phyloP scores from a whole-genome alignment of 2,329 filamentous ascomycete species.

The Daldinia sp. region DNA sequence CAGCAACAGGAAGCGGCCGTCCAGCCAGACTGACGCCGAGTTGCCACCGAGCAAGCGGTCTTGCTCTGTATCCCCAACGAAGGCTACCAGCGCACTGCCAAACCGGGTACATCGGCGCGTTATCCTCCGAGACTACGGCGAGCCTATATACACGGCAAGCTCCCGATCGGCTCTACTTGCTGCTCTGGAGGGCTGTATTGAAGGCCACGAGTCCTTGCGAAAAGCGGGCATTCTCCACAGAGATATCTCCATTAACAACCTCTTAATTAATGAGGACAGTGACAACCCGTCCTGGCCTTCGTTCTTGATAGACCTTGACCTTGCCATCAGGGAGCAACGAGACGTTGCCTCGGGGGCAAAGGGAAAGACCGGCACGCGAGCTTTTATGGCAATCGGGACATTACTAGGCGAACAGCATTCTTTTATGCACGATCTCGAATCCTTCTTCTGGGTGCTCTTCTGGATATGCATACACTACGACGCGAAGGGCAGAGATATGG shows the following conservation, averaged over 20 bases:
- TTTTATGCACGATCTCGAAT: constrained; percentile 42
- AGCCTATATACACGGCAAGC: constrained; percentile 26
- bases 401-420: constrained; percentile 20
- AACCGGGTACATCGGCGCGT: constrained; percentile 31
- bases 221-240: constrained; percentile 48
- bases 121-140: constrained; percentile 25
- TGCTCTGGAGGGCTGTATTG: constrained; percentile 24
- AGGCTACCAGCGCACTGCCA: neutral
- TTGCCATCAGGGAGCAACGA: neutral
- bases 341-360: neutral
- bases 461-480: constrained; percentile 50
- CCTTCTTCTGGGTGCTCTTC: constrained; percentile 54
- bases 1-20: constrained; percentile 1
- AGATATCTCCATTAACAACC: constrained; percentile 46
- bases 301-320: constrained; percentile 33
- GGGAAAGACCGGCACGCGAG: neutral
- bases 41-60: constrained; percentile 19
- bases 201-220: constrained; percentile 43
- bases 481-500: constrained; percentile 29
- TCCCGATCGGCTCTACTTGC: constrained; percentile 19
- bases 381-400: constrained; percentile 21
- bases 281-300: neutral
- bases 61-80: neutral
- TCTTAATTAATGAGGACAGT: constrained; percentile 15
- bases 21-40: neutral